Percentiles rank a stretch among this genome's conserved stretches.
Evolutionary conservation across 1,139 yeast species (phyloP).

Genomic region (Candida tropicalis): DNA sequence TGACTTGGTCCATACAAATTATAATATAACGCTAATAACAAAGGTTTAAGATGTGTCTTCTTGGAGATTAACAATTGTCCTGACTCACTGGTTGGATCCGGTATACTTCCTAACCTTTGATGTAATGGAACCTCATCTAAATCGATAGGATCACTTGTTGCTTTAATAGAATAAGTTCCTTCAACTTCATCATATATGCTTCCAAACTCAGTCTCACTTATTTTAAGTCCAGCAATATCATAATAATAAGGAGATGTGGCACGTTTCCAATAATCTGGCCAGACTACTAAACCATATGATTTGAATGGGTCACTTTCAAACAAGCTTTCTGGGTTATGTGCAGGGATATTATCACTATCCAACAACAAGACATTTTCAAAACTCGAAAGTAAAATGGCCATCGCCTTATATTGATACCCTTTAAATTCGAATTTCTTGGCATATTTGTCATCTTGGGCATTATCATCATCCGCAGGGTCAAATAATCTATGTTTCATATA

Average conservation of each 20-base stretch:
- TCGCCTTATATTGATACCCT: conserved; percentile 79
- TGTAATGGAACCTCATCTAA: conserved; percentile 55
- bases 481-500: conserved; percentile 55
- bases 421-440: conserved; percentile 48
- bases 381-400: conserved; percentile 73
- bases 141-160: conserved; percentile 7
- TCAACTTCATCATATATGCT: conserved; percentile 36
- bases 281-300: conserved; percentile 40
- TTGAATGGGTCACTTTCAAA: conserved; percentile 33
- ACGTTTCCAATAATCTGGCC: conserved; percentile 54
- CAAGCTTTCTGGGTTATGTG: conserved; percentile 52
- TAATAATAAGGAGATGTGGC: conserved; percentile 48
- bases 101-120: conserved; percentile 69
- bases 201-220: conserved; percentile 27
- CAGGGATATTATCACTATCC: conserved; percentile 78
- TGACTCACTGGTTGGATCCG: conserved; percentile 80
- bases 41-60: conserved; percentile 60
- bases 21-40: conserved; percentile 72
- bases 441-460: conserved; percentile 17
- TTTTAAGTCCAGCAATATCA: conserved; percentile 36
- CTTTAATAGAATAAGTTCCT: conserved; percentile 21
- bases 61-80: conserved; percentile 80
- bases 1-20: conserved; percentile 78
- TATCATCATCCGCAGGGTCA: conserved; percentile 3
- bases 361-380: conserved; percentile 76